Base-by-base conservation (phyloP, 495 filamentous ascomycete species). In the Haplographium delicatum region DNA sequence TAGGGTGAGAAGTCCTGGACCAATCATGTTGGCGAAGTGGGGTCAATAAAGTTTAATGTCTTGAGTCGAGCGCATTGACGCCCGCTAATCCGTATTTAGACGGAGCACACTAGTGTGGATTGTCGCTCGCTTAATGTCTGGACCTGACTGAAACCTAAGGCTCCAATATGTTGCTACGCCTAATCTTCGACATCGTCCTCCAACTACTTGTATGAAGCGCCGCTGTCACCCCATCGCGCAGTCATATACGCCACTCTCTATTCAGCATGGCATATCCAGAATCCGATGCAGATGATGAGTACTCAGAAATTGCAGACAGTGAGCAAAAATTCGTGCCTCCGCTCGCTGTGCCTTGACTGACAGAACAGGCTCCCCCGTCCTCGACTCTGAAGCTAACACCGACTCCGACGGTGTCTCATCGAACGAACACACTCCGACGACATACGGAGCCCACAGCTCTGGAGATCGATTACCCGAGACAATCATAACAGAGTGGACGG, bases 241-340 rank as follows among this genome's bases (percentile, higher is more conserved):
- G 6, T 28, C 43, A 13, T 35, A 45, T n/a, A n/a, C 27, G 27
- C 15, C 19, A 19, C 28, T 18, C 9, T 33, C 45, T 22, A 8
- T 22, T 19, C 46, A 62, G 48, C 26, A 80, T 80, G 75, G 76
- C 73, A 8, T 80, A 95, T 64, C 84, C 86, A 60, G 89, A 95
- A 65, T 89, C 85, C 45, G 90, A 96, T 63, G 90, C 57, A 6
- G 90, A 96, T 66, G 90, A 95, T 66, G 90, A 96, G 75, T 94
- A 91, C 65, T 89, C 95, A 70, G 77, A 88, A 56, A 88, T 89
- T 24, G 71, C 79, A 52, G 71, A 85, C 56, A 82, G 79, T n/a
- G n/a, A n/a, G n/a, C n/a, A n/a, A n/a, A n/a, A n/a, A n/a, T n/a
- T n/a, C n/a, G n/a, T n/a, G n/a, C n/a, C n/a, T n/a, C n/a, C n/a